Percentiles rank a stretch among this genome's conserved stretches.
These are phyloP conservation scores for Grosmannia serpens DNA, from an alignment of 2,329 filamentous ascomycete genomes.

Conservation along the genomic window DNA sequence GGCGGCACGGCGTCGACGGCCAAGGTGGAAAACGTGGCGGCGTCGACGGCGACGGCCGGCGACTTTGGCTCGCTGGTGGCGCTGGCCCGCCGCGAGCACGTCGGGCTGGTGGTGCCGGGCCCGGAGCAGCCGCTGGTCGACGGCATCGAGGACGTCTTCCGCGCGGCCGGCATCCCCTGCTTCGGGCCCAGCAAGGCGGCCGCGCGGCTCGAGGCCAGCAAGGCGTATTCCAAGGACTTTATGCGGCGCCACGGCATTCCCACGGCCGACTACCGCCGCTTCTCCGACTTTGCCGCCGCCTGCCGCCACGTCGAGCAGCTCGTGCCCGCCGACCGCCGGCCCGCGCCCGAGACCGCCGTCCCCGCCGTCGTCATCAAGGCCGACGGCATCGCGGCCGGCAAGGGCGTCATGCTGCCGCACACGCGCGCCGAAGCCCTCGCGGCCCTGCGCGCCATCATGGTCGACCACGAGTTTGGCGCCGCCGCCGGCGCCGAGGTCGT, in stretches of 20 bases:
- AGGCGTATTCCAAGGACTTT: conserved; percentile 95
- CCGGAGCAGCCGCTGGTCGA: conserved; percentile 91
- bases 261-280: conserved; percentile 85
- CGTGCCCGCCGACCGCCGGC: conserved; percentile 6
- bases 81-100: conserved; percentile 58
- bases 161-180: conserved; percentile 58
- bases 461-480: conserved; percentile 71
- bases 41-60: conserved; percentile 49
- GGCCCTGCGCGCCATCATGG: conserved; percentile 83
- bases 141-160: conserved; percentile 78
- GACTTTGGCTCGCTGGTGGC: conserved; percentile 68
- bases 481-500: conserved; percentile 78
- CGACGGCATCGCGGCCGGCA: conserved; percentile 80
- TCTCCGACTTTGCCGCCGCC: conserved; percentile 64
- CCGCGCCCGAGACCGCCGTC: conserved; percentile 35
- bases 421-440: conserved; percentile 72
- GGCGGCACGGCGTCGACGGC: conserved; percentile 65
- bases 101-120: conserved; percentile 81
- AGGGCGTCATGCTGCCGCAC: conserved; percentile 83
- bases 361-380: conserved; percentile 85
- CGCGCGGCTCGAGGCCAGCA: conserved; percentile 87
- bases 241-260: conserved; percentile 87
- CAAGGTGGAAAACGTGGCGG: conserved; percentile 60
- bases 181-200: conserved; percentile 82
- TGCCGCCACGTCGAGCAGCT: conserved; percentile 51